phyloP scores from a whole-genome alignment of 371 early-diverging fungal genomes.

The Mucor lusitanicus region DNA sequence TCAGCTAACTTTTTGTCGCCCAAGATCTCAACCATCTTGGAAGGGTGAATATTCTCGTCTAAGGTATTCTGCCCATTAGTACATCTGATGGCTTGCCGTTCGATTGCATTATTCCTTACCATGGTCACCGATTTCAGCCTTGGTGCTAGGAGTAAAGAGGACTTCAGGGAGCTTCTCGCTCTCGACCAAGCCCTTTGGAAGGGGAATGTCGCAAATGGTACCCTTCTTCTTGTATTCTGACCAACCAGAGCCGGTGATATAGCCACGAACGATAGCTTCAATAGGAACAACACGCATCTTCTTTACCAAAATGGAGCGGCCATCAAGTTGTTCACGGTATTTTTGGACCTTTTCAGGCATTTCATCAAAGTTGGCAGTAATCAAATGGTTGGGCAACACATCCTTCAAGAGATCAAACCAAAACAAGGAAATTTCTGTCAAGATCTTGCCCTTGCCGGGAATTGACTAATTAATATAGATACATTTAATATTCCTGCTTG shows the following conservation, averaged over 20 bases:
- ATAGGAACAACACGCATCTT: constrained; percentile 93
- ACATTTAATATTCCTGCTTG: neutral
- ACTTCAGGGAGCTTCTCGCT: constrained; percentile 81
- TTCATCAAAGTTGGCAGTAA: constrained; percentile 89
- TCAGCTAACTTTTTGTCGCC: constrained; percentile 63
- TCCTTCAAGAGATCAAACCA: constrained; percentile 92
- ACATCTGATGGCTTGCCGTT: neutral
- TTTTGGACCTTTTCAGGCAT: constrained; percentile 89
- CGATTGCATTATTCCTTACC: constrained; percentile 45
- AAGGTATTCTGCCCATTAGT: neutral
- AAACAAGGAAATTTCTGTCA: constrained; percentile 91
- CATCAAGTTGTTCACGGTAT: constrained; percentile 85
- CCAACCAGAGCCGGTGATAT: constrained; percentile 97
- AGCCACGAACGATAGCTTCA: constrained; percentile 98
- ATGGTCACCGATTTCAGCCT: constrained; percentile 97
- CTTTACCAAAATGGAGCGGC: constrained; percentile 90
- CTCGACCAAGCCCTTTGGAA: constrained; percentile 83
- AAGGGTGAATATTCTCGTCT: constrained; percentile 97
- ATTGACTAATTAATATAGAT: constrained; percentile 67
- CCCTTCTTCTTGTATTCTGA: constrained; percentile 90
- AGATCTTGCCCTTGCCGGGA: constrained; percentile 93
- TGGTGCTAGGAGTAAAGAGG: constrained; percentile 96
- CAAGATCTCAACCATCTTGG: constrained; percentile 82
- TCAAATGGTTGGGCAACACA: constrained; percentile 90
- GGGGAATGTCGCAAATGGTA: constrained; percentile 89